Base-by-base conservation (phyloP, 441 rosid genomes). In the Erodium chrysanthum region DNA sequence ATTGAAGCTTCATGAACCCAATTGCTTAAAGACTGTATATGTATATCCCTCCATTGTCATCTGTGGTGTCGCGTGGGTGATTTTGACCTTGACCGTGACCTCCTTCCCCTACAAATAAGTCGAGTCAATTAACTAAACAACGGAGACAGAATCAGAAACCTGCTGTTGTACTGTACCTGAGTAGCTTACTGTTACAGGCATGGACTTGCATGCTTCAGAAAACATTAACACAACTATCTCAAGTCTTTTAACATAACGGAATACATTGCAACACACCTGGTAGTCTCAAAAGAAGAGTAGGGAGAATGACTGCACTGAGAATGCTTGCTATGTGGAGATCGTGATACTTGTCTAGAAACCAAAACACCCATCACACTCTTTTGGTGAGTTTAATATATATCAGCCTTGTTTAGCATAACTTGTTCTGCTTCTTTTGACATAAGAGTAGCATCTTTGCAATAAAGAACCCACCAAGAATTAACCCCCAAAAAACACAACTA, bases 281-380 rank as follows among this genome's bases (percentile, higher is more conserved):
- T 71, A 29, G 67, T 79, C 77, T 87, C 94, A 86, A 85, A 85
- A 89, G 99, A 91, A 85, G 96, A 87, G 83, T 89, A 86, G 86
- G 90, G 94, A 82, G 88, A 88, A 76, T 91, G 88, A 86, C 94
- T 91, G 94, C 84, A 88, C 84, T 88, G 89, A 87, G 96, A 89
- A 86, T 86, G 91, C 96, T 88, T 94, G 92, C 96, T 88, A 90
- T 87, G 92, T 78, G 97, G 99, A 84, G 99, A 94, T 88, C 96
- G 84, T 86, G 87, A 86, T 83, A 85, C 90, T 79, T 88, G 87
- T 94, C 99, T 94, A 94, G 82, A 94, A 89, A 89, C 76, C 85
- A 88, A 85, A 86, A 89, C 92, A 89, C 81, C 86, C 90, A 89
- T 87, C 78, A 88, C 33, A 29, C 33, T 29, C 33, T 29, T 79